A percentile compares a stretch with the other conserved stretches of the same genome.
These are phyloP conservation scores for Citrullus amarus DNA, from an alignment of 306 rosid genomes.

Conservation along the genomic window DNA sequence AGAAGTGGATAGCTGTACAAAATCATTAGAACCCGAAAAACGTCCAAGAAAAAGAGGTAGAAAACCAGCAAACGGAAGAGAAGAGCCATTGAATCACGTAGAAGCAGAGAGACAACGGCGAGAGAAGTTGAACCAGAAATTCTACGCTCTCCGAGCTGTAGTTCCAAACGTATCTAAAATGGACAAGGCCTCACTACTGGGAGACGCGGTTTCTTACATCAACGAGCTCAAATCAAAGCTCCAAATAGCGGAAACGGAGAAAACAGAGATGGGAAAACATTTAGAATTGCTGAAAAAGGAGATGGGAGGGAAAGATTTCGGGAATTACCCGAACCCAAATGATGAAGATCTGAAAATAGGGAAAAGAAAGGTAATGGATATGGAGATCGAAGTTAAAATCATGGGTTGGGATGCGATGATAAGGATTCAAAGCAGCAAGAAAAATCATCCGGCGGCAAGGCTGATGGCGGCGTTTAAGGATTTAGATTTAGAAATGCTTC, in stretches of 20 bases:
- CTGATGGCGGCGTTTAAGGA: slow-evolving; percentile 84
- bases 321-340: neutral
- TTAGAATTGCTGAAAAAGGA: slow-evolving; percentile 43
- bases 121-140: slow-evolving; percentile 84
- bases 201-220: slow-evolving; percentile 79
- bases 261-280: slow-evolving; percentile 42
- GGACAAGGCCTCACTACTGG: slow-evolving; percentile 93
- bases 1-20: slow-evolving; percentile 42
- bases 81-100: slow-evolving; percentile 87
- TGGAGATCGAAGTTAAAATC: slow-evolving; percentile 80
- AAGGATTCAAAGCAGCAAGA: slow-evolving; percentile 64
- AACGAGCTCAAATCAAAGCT: slow-evolving; percentile 71
- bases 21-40: slow-evolving; percentile 65
- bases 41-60: slow-evolving; percentile 75
- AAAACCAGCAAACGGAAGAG: slow-evolving; percentile 90
- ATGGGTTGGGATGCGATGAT: slow-evolving; percentile 96
- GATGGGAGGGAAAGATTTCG: neutral
- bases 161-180: slow-evolving; percentile 90
- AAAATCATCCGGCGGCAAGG: slow-evolving; percentile 88
- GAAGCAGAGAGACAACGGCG: slow-evolving; percentile 91
- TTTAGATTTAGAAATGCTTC: slow-evolving; percentile 74
- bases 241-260: slow-evolving; percentile 34
- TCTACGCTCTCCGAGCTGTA: slow-evolving; percentile 84
- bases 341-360: slow-evolving; percentile 19
- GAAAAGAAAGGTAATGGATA: slow-evolving; percentile 26